Conservation (phyloP, 2,329 filamentous ascomycete species). For the Ramichloridium luteum region DNA sequence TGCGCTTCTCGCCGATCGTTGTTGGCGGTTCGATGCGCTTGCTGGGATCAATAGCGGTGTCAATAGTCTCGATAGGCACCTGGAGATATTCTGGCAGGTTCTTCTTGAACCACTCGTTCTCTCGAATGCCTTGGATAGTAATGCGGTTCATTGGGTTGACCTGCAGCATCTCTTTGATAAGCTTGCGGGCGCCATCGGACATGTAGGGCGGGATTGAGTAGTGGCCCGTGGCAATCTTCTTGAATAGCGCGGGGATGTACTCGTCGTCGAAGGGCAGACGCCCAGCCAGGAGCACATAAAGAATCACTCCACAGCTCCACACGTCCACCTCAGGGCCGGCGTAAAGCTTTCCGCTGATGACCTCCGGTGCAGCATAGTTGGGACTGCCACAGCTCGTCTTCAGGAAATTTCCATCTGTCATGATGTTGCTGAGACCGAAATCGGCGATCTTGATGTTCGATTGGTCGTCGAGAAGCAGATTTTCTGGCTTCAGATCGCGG, state of each 20-base stretch:
- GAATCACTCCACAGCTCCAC: constrained; percentile 69
- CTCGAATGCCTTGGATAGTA: constrained; percentile 83
- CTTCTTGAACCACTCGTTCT: constrained; percentile 87
- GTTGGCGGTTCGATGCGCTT: constrained; percentile 75
- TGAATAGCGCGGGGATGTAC: constrained; percentile 92
- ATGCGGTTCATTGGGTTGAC: constrained; percentile 91
- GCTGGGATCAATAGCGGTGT: constrained; percentile 86
- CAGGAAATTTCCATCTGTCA: constrained; percentile 98
- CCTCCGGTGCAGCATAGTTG: constrained; percentile 95
- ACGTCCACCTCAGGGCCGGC: constrained; percentile 96
- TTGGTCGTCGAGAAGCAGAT: constrained; percentile 83
- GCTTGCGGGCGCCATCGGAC: constrained; percentile 62
- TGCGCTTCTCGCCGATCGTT: constrained; percentile 66
- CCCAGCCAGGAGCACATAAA: constrained; percentile 54
- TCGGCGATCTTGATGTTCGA: constrained; percentile 99
- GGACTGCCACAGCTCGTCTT: constrained; percentile 97
- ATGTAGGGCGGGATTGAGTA: constrained; percentile 90
- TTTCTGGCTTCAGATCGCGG: constrained; percentile 93
- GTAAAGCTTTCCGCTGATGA: constrained; percentile 95
- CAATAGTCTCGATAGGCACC: constrained; percentile 75
- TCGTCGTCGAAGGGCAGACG: constrained; percentile 91
- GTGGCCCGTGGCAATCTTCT: constrained; percentile 90
- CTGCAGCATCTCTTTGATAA: constrained; percentile 89
- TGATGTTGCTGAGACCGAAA: constrained; percentile 97
- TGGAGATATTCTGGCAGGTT: constrained; percentile 78